Conservation (phyloP, 495 filamentous ascomycete genomes). For the Tricharina praecox region DNA sequence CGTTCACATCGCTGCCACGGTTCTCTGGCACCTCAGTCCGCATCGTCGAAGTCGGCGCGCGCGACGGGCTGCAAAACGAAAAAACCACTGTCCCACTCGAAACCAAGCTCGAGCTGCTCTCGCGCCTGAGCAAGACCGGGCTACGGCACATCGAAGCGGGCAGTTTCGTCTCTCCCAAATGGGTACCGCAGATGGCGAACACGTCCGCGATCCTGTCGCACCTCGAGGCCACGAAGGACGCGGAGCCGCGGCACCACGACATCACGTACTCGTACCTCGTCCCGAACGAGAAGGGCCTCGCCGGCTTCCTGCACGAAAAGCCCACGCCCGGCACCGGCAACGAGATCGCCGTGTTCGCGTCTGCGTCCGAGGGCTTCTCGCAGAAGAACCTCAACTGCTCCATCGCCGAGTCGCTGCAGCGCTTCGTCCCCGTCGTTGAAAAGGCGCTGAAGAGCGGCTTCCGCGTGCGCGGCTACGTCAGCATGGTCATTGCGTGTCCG, state of each 20-base stretch:
- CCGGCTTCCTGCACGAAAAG: constrained; percentile 29
- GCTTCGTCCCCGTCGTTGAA: constrained; percentile 58
- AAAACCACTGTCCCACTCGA: constrained; percentile 52
- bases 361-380: constrained; percentile 83
- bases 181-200: constrained; percentile 98
- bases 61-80: constrained; percentile 94
- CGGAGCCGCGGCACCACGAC: neutral
- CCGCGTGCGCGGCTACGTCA: constrained; percentile 81
- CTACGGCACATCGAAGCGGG: constrained; percentile 82
- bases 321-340: constrained; percentile 27
- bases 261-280: constrained; percentile 70
- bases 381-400: constrained; percentile 81
- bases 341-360: constrained; percentile 81
- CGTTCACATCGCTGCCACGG: neutral
- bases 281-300: constrained; percentile 70
- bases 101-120: constrained; percentile 70
- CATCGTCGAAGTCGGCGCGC: constrained; percentile 83
- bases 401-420: constrained; percentile 61
- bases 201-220: constrained; percentile 66
- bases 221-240: constrained; percentile 4
- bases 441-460: constrained; percentile 53
- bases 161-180: constrained; percentile 90
- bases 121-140: constrained; percentile 66
- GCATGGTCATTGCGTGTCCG: constrained; percentile 83
- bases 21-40: constrained; percentile 29